Evolutionary conservation across 768 basidiomycete species (phyloP).

Genomic region (Russula earlei): DNA sequence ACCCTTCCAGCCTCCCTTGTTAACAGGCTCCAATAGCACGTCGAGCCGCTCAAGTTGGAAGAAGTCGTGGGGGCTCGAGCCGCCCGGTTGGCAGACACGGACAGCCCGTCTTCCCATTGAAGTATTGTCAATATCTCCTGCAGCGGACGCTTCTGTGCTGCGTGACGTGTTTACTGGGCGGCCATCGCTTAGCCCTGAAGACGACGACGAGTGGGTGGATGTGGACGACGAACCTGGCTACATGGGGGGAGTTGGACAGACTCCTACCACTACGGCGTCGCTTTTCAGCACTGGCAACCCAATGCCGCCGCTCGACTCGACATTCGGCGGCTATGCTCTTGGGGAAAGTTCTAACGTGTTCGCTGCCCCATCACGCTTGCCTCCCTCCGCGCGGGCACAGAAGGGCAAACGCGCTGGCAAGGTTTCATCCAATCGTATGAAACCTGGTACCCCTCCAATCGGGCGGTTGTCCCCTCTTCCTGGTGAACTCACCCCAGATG

Average conservation of each 20-base stretch:
- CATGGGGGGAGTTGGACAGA: slow-evolving; percentile 71
- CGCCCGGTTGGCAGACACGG: slow-evolving; percentile 71
- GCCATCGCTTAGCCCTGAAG: slow-evolving; percentile 48
- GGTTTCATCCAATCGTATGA: slow-evolving; percentile 29
- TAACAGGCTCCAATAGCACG: slow-evolving; percentile 33
- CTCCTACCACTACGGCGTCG: slow-evolving; percentile 9
- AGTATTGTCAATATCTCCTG: slow-evolving; percentile 59
- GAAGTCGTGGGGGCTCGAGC: slow-evolving; percentile 81
- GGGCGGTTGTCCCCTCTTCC: slow-evolving; percentile 55
- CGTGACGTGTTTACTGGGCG: slow-evolving; percentile 78
- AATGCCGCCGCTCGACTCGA: slow-evolving; percentile 3
- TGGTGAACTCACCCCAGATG: slow-evolving; percentile 39
- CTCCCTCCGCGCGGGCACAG: slow-evolving; percentile 4
- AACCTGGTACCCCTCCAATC: slow-evolving; percentile 49
- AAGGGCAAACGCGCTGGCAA: slow-evolving; percentile 11
- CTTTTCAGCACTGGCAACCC: slow-evolving; percentile 10
- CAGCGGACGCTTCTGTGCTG: slow-evolving; percentile 33
- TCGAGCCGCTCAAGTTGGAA: slow-evolving; percentile 75
- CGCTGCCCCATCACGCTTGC: slow-evolving; percentile 28
- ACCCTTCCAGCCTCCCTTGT: slow-evolving; percentile 46
- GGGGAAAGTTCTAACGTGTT: slow-evolving; percentile 3
- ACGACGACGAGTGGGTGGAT: slow-evolving; percentile 85
- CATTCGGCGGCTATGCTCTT: slow-evolving; percentile 12
- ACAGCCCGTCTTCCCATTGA: slow-evolving; percentile 63
- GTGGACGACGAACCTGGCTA: slow-evolving; percentile 75